These are phyloP conservation scores for Melaleuca alternifolia DNA, from an alignment of 345 rosid species.

Conservation along the genomic window DNA sequence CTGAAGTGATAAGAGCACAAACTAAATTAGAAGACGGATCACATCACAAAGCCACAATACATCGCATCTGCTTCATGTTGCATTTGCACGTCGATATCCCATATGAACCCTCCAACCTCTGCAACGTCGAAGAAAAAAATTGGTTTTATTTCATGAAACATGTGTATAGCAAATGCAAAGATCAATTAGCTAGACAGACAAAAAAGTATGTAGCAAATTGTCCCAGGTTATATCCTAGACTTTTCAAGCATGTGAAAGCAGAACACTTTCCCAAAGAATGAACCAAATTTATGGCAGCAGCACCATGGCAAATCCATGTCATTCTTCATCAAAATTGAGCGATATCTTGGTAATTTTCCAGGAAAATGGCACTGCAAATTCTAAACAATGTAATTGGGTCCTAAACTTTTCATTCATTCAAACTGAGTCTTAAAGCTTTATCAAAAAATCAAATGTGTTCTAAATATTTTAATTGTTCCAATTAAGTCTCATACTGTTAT, in stretches of 20 bases:
- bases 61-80: neutral
- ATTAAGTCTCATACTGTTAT: too few species aligned
- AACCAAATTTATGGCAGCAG: neutral
- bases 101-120: constrained; percentile 52
- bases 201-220: too few species aligned
- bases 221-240: neutral
- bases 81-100: constrained; percentile 40
- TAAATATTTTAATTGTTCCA: too few species aligned
- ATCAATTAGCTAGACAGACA: neutral
- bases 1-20: neutral
- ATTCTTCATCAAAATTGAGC: neutral
- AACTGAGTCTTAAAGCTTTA: too few species aligned
- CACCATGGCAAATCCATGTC: neutral
- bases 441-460: too few species aligned
- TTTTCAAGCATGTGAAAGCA: neutral
- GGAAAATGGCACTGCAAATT: neutral
- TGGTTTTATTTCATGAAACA: neutral
- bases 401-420: too few species aligned
- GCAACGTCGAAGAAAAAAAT: constrained; percentile 1
- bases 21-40: neutral
- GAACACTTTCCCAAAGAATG: neutral
- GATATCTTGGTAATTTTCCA: neutral
- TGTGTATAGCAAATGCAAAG: neutral
- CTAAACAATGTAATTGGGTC: neutral
- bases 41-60: neutral